Evolutionary conservation across 768 basidiomycete genomes (phyloP).

Genomic region (Suillus cothurnatus): DNA sequence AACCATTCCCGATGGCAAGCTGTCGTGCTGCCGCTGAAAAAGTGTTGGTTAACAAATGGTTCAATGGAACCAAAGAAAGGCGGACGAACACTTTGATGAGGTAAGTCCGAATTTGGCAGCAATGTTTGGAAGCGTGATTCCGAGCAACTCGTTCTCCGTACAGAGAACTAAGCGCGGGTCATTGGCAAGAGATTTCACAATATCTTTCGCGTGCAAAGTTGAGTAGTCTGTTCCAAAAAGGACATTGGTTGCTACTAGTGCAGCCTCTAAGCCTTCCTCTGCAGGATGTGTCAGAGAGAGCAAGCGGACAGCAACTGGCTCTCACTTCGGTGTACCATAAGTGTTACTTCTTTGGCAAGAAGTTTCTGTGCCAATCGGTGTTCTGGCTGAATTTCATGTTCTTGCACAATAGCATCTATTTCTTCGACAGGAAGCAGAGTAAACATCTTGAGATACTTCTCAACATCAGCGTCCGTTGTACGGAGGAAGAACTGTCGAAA

Average conservation of each 20-base stretch:
- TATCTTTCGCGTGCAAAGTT: conserved; percentile 54
- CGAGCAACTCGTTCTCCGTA: conserved; percentile 51
- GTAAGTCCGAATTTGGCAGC: conserved; percentile 58
- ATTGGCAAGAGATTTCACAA: conserved; percentile 60
- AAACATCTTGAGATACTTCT: conserved; percentile 78
- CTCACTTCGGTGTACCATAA: conserved; percentile 61
- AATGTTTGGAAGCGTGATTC: conserved; percentile 60
- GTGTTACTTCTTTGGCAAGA: conserved; percentile 60
- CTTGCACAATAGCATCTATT: conserved; percentile 56
- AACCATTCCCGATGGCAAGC: conserved; percentile 63
- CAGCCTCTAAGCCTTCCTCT: conserved; percentile 44
- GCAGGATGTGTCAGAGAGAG: conserved; percentile 5
- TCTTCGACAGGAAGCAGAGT: conserved; percentile 67
- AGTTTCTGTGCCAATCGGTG: conserved; percentile 49
- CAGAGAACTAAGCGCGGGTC: conserved; percentile 67
- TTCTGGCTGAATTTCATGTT: conserved; percentile 59
- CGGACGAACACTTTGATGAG: conserved; percentile 61
- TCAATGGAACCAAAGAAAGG: not conserved
- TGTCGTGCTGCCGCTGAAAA: conserved; percentile 62
- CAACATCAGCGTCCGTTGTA: conserved; percentile 78
- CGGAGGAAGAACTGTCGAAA: conserved; percentile 81
- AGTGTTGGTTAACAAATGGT: conserved; percentile 11
- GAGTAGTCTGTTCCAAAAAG: conserved; percentile 43
- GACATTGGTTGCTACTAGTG: conserved; percentile 46
- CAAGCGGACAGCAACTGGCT: not conserved